Base-by-base conservation (phyloP, 1,284 basidiomycete species). In the Cutaneotrichosporon arboriforme region DNA sequence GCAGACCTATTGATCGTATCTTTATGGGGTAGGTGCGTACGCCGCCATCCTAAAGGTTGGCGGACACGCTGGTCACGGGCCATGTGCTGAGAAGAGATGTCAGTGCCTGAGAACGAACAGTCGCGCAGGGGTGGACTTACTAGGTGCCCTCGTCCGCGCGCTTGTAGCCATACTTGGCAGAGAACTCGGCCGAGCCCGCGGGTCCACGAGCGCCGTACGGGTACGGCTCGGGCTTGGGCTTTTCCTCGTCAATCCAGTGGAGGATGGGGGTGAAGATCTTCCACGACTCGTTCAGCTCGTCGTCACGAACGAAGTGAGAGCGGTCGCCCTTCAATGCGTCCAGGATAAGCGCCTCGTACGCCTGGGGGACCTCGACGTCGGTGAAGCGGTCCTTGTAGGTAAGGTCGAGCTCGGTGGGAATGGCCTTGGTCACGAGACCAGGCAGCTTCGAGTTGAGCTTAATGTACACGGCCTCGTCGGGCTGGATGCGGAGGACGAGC, bases 211-310 rank as follows among this genome's bases (percentile, higher is more conserved):
- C 90, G 52, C 93, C 93, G 72, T 96, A 97, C 10, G 85, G 83
- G 77, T 97, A 97, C 12, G 80, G 74, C 51, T 84, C 78, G 13
- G 89, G 90, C 67, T 77, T 84, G 54, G 90, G 49, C 51, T 61
- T 55, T 18, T 66, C 61, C 50, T 66, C 62, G 45, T 70, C 73
- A 73, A 93, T 93, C 89, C 88, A 92, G 78, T 93, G 90, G 59
- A 94, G 76, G 70, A 93, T 88, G 15, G 90, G 90, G 17, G 90
- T 94, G 78, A 93, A 94, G 75, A 94, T 93, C 88, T 92, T 93
- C 92, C 92, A 97, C 12, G 92, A 91, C 52, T 86, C 85, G 68
- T 96, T 91, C 63, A 96, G 80, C 76, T 96, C 92, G 74, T 97
- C 92, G 72, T 96, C 83, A 62, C 92, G 84, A 45, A 97, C 92